Percentiles rank a stretch among this genome's conserved stretches.
These are phyloP conservation scores for Coccomyxa sp. DNA, from an alignment of 139 green algal species.

Conservation along the genomic window DNA sequence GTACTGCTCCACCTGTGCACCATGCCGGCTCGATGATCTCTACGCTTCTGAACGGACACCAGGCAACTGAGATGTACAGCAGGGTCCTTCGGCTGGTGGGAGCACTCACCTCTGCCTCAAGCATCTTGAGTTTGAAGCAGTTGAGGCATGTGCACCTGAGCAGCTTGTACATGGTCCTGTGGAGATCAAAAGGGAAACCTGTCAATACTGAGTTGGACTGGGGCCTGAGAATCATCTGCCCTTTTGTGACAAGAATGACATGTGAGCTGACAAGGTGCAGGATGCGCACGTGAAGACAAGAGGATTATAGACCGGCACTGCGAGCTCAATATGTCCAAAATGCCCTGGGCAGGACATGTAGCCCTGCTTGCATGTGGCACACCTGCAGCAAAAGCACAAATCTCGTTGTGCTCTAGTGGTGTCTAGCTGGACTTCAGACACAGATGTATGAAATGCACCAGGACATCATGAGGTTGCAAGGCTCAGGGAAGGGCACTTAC, in stretches of 20 bases:
- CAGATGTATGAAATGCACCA: not conserved
- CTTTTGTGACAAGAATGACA: not conserved
- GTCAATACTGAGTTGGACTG: not conserved
- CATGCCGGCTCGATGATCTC: not conserved
- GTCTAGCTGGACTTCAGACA: not conserved
- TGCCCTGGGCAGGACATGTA: slow-evolving; percentile 84
- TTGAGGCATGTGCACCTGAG: slow-evolving; percentile 78
- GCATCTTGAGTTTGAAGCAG: slow-evolving; percentile 88
- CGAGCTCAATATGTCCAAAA: slow-evolving; percentile 96
- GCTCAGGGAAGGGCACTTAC: slow-evolving; percentile 24
- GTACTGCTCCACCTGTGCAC: slow-evolving; percentile 27
- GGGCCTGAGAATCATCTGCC: not conserved
- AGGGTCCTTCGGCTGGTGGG: not conserved
- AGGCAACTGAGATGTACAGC: not conserved
- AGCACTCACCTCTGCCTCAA: slow-evolving; percentile 43
- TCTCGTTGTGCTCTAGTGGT: not conserved
- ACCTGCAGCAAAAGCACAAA: slow-evolving; percentile 45
- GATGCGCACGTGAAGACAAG: slow-evolving; percentile 76
- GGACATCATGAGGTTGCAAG: not conserved
- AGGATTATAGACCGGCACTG: slow-evolving; percentile 96
- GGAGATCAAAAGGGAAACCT: not conserved
- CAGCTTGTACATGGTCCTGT: slow-evolving; percentile 83
- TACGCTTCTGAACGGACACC: not conserved
- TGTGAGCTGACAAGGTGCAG: not conserved
- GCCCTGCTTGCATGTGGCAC: slow-evolving; percentile 79